Base-by-base conservation (phyloP, 768 basidiomycete species). In the Filobasidium floriforme region DNA sequence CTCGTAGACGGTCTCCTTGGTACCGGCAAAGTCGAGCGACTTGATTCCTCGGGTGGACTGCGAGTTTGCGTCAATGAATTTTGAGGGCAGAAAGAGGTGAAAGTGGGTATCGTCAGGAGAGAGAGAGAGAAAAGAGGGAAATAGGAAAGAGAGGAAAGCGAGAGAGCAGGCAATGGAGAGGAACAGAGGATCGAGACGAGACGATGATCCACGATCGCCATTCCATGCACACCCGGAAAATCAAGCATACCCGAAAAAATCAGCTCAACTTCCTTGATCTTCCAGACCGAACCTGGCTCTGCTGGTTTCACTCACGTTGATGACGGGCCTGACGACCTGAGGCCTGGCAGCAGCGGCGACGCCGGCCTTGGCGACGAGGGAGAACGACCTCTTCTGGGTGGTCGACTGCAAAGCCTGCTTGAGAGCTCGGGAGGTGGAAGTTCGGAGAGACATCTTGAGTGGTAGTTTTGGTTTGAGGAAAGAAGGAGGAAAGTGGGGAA, bases 11-110 rank as follows among this genome's bases (percentile, higher is more conserved):
- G 85, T 85, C 82, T 97, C 92, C 77, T 92, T 85, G 67, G 88
- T 87, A 73, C 92, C 93, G 62, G 93, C 92, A 81, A 97, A 96
- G 83, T 94, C 88, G 74, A 97, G 89, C 61, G 92, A 92, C 83
- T 97, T 94, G 73, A 96, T 76, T 66, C 92, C 92, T 74, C 92
- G 90, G 69, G 83, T 82, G 66, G 76, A 72, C 75, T 76, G 63
- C 37, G 32, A 9, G 32, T 57, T n/a, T 19, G 41, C 24, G 24
- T 22, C 1, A 32, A 52, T 4, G 22, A 28, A 24, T 51, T 49
- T 41, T 44, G 28, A 14, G 44, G 66, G 29, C 68, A 68, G 40
- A 52, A n/a, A 18, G 19, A 22, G 51, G 29, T 26, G 26, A 28
- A 15, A 51, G 19, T 49, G 26, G n/a, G 37, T 24, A 19, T 11